Evolutionary conservation across 495 filamentous ascomycete genomes (phyloP).

Genomic region (Apiosordaria backusii): DNA sequence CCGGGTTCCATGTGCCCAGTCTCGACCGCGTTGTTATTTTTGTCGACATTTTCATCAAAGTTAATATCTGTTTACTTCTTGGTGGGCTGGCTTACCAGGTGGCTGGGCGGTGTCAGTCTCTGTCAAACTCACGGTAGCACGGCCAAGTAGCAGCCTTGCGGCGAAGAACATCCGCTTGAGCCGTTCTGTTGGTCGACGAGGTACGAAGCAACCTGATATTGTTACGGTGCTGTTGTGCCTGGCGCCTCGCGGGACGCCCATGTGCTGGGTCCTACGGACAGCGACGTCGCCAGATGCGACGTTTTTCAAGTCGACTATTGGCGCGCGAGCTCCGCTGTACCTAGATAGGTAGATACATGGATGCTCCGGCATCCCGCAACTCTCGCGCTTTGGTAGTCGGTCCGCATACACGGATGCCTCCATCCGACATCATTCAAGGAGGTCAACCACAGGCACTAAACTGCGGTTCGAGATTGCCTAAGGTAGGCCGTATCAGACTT

Average conservation of each 20-base stretch:
- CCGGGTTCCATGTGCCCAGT: conserved; percentile 1
- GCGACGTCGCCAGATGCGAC: too few relatives aligned
- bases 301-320: too few relatives aligned
- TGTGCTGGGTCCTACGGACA: neutral
- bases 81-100: neutral
- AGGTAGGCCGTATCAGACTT: neutral
- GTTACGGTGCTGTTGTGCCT: conserved; percentile 6
- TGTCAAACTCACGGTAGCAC: neutral
- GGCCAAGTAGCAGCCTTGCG: neutral
- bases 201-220: conserved; percentile 7
- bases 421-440: neutral
- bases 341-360: neutral
- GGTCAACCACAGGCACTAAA: neutral
- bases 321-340: too few relatives aligned
- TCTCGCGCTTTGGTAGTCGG: neutral
- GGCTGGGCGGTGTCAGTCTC: neutral
- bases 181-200: neutral
- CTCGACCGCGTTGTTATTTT: conserved; percentile 5
- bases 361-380: neutral
- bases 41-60: conserved; percentile 5
- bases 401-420: conserved; percentile 1
- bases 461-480: conserved; percentile 10
- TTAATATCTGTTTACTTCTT: conserved; percentile 3
- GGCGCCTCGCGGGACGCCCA: neutral
- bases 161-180: neutral